A percentile compares a stretch with the other conserved stretches of the same genome.
These are phyloP conservation scores for Pouteria campechiana DNA, from an alignment of 179 eudicot genomes.

Conservation along the genomic window DNA sequence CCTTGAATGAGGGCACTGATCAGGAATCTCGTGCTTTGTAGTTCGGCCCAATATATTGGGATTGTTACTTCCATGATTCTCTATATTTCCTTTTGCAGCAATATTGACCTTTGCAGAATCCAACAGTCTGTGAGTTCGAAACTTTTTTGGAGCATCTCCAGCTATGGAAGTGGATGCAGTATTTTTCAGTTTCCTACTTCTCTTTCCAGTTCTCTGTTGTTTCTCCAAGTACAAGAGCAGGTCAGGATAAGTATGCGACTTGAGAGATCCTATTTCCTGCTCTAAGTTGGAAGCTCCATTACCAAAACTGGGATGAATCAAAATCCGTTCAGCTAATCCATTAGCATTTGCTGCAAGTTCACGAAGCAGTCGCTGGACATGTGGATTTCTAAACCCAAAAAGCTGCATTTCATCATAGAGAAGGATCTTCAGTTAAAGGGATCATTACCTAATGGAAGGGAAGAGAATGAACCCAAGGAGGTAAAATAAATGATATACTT, in stretches of 20 bases:
- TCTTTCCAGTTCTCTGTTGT: slow-evolving; percentile 45
- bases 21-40: too few relatives aligned
- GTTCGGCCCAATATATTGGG: too few relatives aligned
- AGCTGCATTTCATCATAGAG: slow-evolving; percentile 41
- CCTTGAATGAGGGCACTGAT: too few relatives aligned
- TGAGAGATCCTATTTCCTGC: slow-evolving; percentile 9
- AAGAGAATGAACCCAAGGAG: too few relatives aligned
- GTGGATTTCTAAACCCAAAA: slow-evolving; percentile 83
- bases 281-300: slow-evolving; percentile 23
- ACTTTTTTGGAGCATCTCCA: slow-evolving; percentile 13
- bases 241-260: slow-evolving; percentile 25
- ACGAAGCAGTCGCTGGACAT: slow-evolving; percentile 80
- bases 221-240: slow-evolving; percentile 17
- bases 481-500: too few relatives aligned
- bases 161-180: slow-evolving; percentile 5
- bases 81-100: slow-evolving; percentile 9
- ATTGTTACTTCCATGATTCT: slow-evolving; percentile 4
- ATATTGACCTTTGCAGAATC: slow-evolving; percentile 5
- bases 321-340: slow-evolving; percentile 39
- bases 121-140: slow-evolving; percentile 11
- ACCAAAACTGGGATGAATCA: slow-evolving; percentile 10
- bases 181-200: slow-evolving; percentile 38
- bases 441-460: too few relatives aligned
- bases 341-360: slow-evolving; percentile 62
- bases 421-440: not conserved